Evolutionary conservation across 768 basidiomycete genomes (phyloP), one percentile per base, ranked within the genome.

Genomic region (Russula emetica): DNA sequence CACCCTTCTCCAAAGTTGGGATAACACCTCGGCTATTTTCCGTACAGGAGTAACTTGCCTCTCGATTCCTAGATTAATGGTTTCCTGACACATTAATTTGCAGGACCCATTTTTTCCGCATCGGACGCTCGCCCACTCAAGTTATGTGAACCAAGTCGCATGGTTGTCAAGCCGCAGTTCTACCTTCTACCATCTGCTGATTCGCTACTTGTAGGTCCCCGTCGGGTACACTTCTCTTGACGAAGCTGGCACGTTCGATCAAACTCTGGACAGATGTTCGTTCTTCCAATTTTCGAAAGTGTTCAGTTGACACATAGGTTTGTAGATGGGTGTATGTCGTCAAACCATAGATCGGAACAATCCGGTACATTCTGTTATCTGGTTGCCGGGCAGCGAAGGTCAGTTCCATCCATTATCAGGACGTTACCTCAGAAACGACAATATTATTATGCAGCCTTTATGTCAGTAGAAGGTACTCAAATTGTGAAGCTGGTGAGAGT

Each of bases 131-230:
- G 84, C 84, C 0, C 87, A 90, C 70, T 76, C 83, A 67, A 85
- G 85, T n/a, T 88, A 88, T 72, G 84, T 88, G 40, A 82, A 83
- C 42, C 88, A 89, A 73, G 87, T 90, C 44, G 87, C 87, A 42
- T 91, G 88, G 87, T 85, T 57, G 73, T 52, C 30, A 44, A 36
- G 49, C 44, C 11, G 26, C 45, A 5, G 51, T 40, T 60, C 1
- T 22, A 4, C 40, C 53, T 52, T 24, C 20, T 13, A 40, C 13
- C 38, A 45, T n/a, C 24, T 50, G 50, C 62, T 61, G 52, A 45
- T 38, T 49, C 26, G 36, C 22, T 36, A 38, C 36, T 55, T 30
- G 26, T 60, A 85, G 85, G 86, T 87, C 86, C 18, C 87, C 87
- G 0, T 80, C 77, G 34, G 86, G 88, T 16, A 77, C 77, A 55